Evolutionary conservation across 2,329 filamentous ascomycete species (phyloP), one percentile per base, ranked within the genome.

Genomic region (Lasiodiplodia theobromae): DNA sequence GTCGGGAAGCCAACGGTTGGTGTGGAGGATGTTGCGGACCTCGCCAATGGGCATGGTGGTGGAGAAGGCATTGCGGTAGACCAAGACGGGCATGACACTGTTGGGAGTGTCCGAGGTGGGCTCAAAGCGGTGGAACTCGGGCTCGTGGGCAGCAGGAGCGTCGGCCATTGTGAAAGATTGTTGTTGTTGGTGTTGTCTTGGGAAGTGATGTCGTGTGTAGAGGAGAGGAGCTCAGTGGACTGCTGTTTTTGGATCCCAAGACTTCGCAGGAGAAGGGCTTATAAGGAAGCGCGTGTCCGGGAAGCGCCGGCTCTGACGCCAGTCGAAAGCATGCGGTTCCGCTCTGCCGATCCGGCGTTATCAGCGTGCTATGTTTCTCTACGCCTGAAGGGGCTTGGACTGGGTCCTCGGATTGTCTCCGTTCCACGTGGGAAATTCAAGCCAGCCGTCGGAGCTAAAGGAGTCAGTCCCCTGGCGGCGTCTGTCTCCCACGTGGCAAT

Each of bases 311-410:
- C 11, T 25, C 31, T 57, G 31, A 37, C 54, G 31, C 37, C 37
- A 28, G 14, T 18, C 38, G 11, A 16, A 40, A 16, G 23, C 58
- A 34, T 62, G 58, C 58, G 58, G 58, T 62, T 62, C 58, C 58
- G 58, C 58, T 49, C 58, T 31, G 16, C 37, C 58, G 58, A 62
- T n/a, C 31, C 40, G 58, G 58, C 58, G 58, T 62, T 62, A 62
- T 62, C 58, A 62, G 40, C 23, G 54, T 21, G 11, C 54, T 14
- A 21, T 62, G 58, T 62, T 62, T 62, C 58, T 62, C 58, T 49
- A 62, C 40, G 40, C 58, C 58, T 14, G 25, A 62, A 62, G 58
- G 3, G 58, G 58, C 58, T 60, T 28, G 56, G 7, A 4, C n/a
- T 44, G 31, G 53, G n/a, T 37, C 16, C 8, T 60, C 58, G 58